A percentile compares a stretch with the other conserved stretches of the same genome.
Conservation (phyloP, 768 basidiomycete species). For the Tremella fuciformis region DNA sequence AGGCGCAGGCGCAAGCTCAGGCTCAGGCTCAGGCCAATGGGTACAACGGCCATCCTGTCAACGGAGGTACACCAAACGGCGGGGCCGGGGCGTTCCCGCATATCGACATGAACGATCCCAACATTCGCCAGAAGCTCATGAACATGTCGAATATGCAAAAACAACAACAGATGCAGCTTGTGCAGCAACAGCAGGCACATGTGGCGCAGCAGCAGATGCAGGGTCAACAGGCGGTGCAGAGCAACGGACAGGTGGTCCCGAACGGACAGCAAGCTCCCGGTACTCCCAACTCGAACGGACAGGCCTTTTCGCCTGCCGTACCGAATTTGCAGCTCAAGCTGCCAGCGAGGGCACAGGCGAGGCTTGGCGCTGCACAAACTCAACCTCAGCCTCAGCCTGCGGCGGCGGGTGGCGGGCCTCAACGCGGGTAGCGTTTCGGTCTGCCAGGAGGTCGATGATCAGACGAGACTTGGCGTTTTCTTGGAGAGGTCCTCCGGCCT, state of each 20-base stretch:
- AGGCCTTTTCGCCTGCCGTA: not conserved
- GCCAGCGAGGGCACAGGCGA: conserved; percentile 38
- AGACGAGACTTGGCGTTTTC: too few relatives aligned
- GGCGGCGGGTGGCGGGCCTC: too few relatives aligned
- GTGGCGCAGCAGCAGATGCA: conserved; percentile 14
- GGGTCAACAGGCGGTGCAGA: conserved; percentile 11
- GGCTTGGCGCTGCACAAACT: conserved; percentile 15
- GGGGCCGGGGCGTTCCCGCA: not conserved
- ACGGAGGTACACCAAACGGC: not conserved
- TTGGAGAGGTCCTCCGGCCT: too few relatives aligned
- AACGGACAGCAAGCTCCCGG: not conserved
- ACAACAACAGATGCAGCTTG: conserved; percentile 6
- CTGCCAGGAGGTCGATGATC: too few relatives aligned
- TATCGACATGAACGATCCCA: conserved; percentile 14
- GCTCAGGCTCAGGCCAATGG: conserved; percentile 5
- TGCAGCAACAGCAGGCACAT: conserved; percentile 2
- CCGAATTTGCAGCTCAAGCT: conserved; percentile 33
- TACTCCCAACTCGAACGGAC: conserved; percentile 22
- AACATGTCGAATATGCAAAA: conserved; percentile 3
- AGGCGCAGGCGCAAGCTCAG: conserved; percentile 18
- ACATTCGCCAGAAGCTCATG: conserved; percentile 17
- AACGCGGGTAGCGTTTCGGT: too few relatives aligned
- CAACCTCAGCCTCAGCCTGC: conserved; percentile 19
- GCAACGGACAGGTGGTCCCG: conserved; percentile 8
- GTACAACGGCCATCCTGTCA: not conserved